Evolutionary conservation across 2,329 filamentous ascomycete species (phyloP).

Genomic region (Dothistroma pini): DNA sequence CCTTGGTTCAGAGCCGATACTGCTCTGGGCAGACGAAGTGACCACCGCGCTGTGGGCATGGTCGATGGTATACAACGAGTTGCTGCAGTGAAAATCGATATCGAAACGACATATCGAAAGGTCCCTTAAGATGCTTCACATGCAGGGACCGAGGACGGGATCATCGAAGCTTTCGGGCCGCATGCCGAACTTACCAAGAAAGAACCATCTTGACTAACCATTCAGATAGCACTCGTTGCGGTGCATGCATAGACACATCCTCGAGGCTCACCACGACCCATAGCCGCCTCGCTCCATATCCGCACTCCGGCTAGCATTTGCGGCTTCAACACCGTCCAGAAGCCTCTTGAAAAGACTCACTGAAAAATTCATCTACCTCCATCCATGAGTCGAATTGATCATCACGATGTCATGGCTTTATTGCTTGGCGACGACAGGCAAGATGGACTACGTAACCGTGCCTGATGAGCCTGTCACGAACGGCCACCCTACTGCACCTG

Average conservation of each 20-base stretch:
- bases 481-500: neutral
- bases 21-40: conserved; percentile 15
- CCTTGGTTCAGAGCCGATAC: neutral
- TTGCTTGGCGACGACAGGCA: conserved; percentile 1
- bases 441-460: conserved; percentile 3
- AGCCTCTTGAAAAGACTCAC: neutral
- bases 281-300: neutral
- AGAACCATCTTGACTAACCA: neutral
- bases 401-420: conserved; percentile 3
- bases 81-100: neutral
- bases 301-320: neutral
- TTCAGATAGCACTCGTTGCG: neutral
- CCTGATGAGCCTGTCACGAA: neutral
- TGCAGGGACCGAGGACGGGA: neutral
- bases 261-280: neutral
- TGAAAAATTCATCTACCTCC: neutral
- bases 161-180: neutral
- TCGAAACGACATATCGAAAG: neutral
- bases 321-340: neutral
- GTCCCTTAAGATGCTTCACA: neutral
- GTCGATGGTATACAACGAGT: neutral
- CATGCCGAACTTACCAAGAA: neutral
- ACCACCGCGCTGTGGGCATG: conserved; percentile 17
- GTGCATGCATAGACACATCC: neutral
- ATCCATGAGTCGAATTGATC: neutral